These are phyloP conservation scores for Tetrapisispora pingtungensis DNA, from an alignment of 805 yeast species.

Conservation along the genomic window DNA sequence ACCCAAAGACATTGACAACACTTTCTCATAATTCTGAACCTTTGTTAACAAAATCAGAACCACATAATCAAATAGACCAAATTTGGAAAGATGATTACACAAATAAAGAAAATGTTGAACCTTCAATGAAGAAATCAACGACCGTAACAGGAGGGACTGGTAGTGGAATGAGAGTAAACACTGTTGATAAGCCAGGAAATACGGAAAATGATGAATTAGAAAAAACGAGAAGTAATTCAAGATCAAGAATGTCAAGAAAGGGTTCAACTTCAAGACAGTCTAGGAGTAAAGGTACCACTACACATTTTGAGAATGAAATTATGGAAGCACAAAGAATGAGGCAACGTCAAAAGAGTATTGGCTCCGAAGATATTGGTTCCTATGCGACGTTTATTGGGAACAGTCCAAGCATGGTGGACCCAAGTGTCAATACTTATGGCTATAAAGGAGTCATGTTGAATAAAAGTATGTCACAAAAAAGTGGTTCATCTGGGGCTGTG, in stretches of 20 bases:
- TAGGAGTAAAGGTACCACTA: background rate
- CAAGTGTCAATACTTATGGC: conserved; percentile 21
- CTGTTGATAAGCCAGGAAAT: too few species aligned
- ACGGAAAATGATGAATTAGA: background rate
- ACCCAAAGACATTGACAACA: background rate
- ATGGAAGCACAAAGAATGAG: background rate
- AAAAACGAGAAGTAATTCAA: background rate
- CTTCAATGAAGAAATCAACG: conserved; percentile 1
- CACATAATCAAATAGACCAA: background rate
- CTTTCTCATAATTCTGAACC: background rate
- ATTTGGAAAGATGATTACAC: background rate
- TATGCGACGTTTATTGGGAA: conserved; percentile 19
- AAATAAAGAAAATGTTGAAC: background rate
- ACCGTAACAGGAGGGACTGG: background rate
- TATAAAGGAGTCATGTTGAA: conserved; percentile 5
- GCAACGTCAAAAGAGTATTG: conserved; percentile 6
- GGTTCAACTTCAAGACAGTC: background rate
- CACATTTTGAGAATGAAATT: conserved; percentile 2
- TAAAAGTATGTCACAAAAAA: background rate
- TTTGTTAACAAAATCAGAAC: background rate
- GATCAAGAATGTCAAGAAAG: background rate
- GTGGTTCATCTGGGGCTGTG: background rate
- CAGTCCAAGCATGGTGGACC: conserved; percentile 24
- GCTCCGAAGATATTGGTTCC: conserved; percentile 6
- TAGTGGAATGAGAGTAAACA: background rate